A percentile compares a stretch with the other conserved stretches of the same genome.
Conservation (phyloP, 1,284 basidiomycete genomes). For the Microbotryum violaceum region DNA sequence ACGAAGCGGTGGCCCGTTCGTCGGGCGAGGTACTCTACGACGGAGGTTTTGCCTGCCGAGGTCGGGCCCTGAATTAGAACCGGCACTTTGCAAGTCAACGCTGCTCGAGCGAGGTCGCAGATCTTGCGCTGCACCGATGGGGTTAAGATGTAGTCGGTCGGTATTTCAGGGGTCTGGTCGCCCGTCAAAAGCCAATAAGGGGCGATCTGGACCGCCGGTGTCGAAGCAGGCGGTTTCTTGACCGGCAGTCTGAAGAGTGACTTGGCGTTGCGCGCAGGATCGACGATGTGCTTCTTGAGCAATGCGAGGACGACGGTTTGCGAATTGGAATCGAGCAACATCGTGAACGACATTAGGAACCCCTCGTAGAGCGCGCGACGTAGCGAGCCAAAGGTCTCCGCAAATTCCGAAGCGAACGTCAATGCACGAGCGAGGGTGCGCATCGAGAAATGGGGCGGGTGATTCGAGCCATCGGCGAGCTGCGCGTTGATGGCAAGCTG, state of each 20-base stretch:
- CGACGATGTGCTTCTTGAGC: conserved; percentile 71
- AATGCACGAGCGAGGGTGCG: conserved; percentile 87
- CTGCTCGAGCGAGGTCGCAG: conserved; percentile 82
- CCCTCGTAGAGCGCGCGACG: conserved; percentile 91
- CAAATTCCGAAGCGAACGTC: conserved; percentile 79
- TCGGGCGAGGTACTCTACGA: conserved; percentile 89
- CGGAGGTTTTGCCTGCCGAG: conserved; percentile 94
- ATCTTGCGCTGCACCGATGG: conserved; percentile 95
- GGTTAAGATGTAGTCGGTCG: conserved; percentile 83
- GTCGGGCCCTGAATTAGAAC: conserved; percentile 98
- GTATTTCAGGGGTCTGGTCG: conserved; percentile 44
- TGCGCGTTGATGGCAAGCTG: conserved; percentile 67
- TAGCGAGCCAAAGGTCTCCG: conserved; percentile 61
- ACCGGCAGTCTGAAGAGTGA: conserved; percentile 51
- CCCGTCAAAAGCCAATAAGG: conserved; percentile 66
- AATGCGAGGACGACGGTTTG: conserved; percentile 55
- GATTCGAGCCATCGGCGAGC: conserved; percentile 89
- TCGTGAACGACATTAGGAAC: conserved; percentile 94
- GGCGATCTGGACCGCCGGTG: conserved; percentile 49
- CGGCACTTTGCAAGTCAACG: conserved; percentile 81
- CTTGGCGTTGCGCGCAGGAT: conserved; percentile 69
- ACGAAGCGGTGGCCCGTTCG: conserved; percentile 93
- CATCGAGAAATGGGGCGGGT: conserved; percentile 95
- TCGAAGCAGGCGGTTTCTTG: conserved; percentile 52
- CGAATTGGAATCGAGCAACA: conserved; percentile 64